Evolutionary conservation across 495 filamentous ascomycete genomes (phyloP).

Genomic region (Aspergillus kassunensis): DNA sequence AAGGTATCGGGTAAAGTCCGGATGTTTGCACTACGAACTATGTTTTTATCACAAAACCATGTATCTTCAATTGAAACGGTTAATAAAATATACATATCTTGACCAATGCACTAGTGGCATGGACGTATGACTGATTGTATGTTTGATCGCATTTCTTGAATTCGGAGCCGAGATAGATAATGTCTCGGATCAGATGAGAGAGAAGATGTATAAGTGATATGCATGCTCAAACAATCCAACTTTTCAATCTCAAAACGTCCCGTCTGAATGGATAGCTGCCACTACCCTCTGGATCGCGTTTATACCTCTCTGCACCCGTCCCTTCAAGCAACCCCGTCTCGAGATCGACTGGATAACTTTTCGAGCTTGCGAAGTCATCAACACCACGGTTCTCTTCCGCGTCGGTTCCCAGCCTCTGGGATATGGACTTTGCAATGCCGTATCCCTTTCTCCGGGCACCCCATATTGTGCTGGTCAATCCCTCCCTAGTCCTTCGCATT

Average conservation of each 20-base stretch:
- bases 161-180: background rate
- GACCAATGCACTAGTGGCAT: background rate
- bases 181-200: no score
- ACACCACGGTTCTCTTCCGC: background rate
- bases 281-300: constrained; percentile 10
- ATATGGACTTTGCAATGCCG: constrained; percentile 18
- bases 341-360: constrained; percentile 14
- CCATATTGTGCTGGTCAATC: constrained; percentile 15
- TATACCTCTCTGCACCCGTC: constrained; percentile 7
- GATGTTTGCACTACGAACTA: no score
- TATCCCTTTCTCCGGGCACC: constrained; percentile 17
- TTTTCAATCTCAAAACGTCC: constrained; percentile 18
- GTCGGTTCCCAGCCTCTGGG: constrained; percentile 10
- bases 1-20: background rate
- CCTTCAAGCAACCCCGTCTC: constrained; percentile 12
- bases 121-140: background rate
- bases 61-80: background rate
- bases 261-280: constrained; percentile 13
- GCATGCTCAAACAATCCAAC: constrained; percentile 12
- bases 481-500: constrained; percentile 22
- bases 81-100: background rate
- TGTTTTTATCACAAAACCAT: no score
- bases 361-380: constrained; percentile 2
- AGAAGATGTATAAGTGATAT: no score
- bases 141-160: no score